Conservation (phyloP, 2,329 filamentous ascomycete species). For the Zalaria obscura region DNA sequence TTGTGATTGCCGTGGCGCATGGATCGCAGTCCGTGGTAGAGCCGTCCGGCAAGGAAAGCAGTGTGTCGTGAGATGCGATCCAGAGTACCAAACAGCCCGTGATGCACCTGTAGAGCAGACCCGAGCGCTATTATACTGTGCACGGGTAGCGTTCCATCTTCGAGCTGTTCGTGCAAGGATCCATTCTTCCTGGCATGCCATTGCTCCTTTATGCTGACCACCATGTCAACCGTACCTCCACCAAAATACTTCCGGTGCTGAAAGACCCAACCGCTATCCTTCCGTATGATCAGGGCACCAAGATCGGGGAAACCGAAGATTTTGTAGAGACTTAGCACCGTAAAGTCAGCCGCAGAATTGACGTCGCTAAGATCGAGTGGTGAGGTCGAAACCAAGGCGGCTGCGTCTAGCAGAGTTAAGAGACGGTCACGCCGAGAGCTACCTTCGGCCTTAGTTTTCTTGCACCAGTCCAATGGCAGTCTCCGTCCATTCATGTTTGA, state of each 20-base stretch:
- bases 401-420: slow-evolving; percentile 71
- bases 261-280: slow-evolving; percentile 48
- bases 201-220: slow-evolving; percentile 53
- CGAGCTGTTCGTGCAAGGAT: slow-evolving; percentile 65
- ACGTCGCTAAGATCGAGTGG: slow-evolving; percentile 55
- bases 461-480: slow-evolving; percentile 57
- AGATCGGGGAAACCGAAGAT: slow-evolving; percentile 93
- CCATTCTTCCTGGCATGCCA: slow-evolving; percentile 68
- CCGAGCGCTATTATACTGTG: slow-evolving; percentile 80
- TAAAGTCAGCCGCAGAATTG: slow-evolving; percentile 62
- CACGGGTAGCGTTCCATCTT: slow-evolving; percentile 84
- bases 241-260: slow-evolving; percentile 69
- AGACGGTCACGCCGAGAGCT: slow-evolving; percentile 3
- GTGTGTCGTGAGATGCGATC: slow-evolving; percentile 57
- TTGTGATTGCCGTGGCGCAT: slow-evolving; percentile 57
- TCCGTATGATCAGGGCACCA: slow-evolving; percentile 70
- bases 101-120: slow-evolving; percentile 58
- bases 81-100: slow-evolving; percentile 54
- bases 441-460: no score
- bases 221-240: slow-evolving; percentile 86
- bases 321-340: slow-evolving; percentile 82
- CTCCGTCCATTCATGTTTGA: slow-evolving; percentile 83
- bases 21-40: slow-evolving; percentile 44
- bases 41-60: slow-evolving; percentile 42
- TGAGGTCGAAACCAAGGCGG: slow-evolving; percentile 65